phyloP scores from a whole-genome alignment of 176 grass and related monocot species.

The Musa troglodytarum region DNA sequence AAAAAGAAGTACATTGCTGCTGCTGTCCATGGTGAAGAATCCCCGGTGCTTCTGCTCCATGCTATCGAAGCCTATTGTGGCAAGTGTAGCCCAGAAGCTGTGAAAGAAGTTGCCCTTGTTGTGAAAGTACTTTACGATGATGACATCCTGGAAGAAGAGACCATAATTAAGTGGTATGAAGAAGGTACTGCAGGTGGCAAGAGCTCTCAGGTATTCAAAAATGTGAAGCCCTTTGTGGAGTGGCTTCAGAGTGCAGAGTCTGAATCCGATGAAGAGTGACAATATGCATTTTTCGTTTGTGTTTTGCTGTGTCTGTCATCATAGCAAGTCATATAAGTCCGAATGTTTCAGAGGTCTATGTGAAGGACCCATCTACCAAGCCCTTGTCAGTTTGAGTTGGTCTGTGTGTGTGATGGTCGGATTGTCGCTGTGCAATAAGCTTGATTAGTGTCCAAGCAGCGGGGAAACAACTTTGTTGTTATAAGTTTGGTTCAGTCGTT shows the following conservation, averaged over 20 bases:
- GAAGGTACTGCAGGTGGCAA: conserved; percentile 32
- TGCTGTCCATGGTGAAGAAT: conserved; percentile 37
- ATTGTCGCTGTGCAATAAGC: no score
- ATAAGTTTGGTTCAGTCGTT: no score
- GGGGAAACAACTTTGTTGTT: no score
- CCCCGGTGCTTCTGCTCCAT: conserved; percentile 38
- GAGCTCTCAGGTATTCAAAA: conserved; percentile 34
- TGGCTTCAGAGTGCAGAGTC: conserved; percentile 65
- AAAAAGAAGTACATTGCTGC: conserved; percentile 47
- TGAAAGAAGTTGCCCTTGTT: conserved; percentile 67
- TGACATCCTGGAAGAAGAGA: conserved; percentile 64
- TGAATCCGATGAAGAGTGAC: conserved; percentile 38
- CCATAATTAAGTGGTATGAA: conserved; percentile 55
- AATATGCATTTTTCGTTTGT: neutral
- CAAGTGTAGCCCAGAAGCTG: conserved; percentile 35
- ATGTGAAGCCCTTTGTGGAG: conserved; percentile 45
- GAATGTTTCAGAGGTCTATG: no score
- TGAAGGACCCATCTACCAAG: no score
- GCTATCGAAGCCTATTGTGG: conserved; percentile 37
- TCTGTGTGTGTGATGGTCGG: no score
- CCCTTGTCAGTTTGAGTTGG: no score
- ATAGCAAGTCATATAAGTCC: no score
- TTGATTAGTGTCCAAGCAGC: no score
- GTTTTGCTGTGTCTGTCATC: no score
- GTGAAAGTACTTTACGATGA: conserved; percentile 58